Base-by-base conservation (phyloP, 225 moss, liverwort and hornwort genomes). In the Rhytidiadelphus loreus region DNA sequence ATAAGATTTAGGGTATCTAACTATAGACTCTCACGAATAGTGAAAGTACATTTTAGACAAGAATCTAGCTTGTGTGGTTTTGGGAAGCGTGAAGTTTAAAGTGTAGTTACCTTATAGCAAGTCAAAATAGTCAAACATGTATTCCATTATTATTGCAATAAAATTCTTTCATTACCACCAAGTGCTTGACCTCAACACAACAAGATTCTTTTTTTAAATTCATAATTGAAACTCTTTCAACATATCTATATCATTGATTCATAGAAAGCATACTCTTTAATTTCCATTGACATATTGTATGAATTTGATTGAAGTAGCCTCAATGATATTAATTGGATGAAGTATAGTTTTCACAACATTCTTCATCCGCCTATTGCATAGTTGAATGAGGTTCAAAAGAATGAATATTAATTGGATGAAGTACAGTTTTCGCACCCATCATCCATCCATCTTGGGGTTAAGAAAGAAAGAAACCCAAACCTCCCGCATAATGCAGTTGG, bases 341-440 rank as follows among this genome's bases (percentile, higher is more conserved):
- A 35, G 6, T 18, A 15, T 2, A 35, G 0, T 53, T 53, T 53
- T 24, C 2, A 37, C 0, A 53, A 2, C 53, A 52, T 12, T 53
- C 35, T 14, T 53, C 53, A 44, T 52, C 3, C 1, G 0, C 8
- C 3, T 8, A 13, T 3, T 18, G 8, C 35, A 50, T 22, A 21
- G 4, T 12, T 21, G 75, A 76, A 13, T 2, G 0, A 1, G 23
- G 8, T 19, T 53, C 1, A 53, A 76, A 52, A 23, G 21, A 23
- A 35, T 23, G 23, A 37, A 15, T 16, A 52, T 35, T 21, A 8
- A 32, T 22, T 7, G 9, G 35, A 77, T 77, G 50, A 32, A 50
- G 50, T 11, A 21, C 2, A 48, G 12, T 48, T 73, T 73, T 29
- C 8, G 26, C 71, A 71, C 6, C 7, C 3, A 53, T 12, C 16